Evolutionary conservation across 345 rosid species (phyloP), one percentile per base, ranked within the genome.

Genomic region (Melaleuca quinquenervia): DNA sequence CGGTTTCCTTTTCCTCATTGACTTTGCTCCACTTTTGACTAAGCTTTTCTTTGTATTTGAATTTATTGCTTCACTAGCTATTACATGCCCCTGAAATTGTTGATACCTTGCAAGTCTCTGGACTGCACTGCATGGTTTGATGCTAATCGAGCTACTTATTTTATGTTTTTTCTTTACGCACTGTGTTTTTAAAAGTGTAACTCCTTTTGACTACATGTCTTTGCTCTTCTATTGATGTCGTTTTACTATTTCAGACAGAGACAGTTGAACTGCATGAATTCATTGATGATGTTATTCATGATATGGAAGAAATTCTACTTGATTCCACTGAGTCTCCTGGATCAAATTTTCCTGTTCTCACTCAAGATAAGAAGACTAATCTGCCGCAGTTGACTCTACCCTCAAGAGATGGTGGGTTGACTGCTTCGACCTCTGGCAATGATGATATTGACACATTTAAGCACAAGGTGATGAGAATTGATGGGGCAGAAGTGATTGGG

Each of bases 241-340:
- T 84, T 84, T 36, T 29, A 24, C 74, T 36, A 51, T 87, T 92
- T 88, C 94, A 93, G 97, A 89, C 91, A 82, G 93, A 91, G 87
- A 92, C 88, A 89, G 85, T 90, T 87, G 94, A 95, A 88, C 91
- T 87, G 53, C 88, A 90, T 85, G 94, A 93, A 82, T 91, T 92
- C 88, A 92, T 94, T 83, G 95, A 95, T 89, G 99, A 96, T 85
- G 89, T 96, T 91, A 96, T 97, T 85, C 94, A 95, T 88, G 99
- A 97, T 85, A 97, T 96, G 99, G 98, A 97, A 91, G 98, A 97
- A 89, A 92, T 97, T 88, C 89, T 97, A 88, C 97, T 97, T 0
- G 97, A 96, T 85, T 93, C 95, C 83, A 86, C 88, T 50, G 98
- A 94, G 84, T 94, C 98, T 89, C 93, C 93, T 60, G 93, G 96